Conservation (phyloP, 495 filamentous ascomycete species). For the Tuber umbilicatum region DNA sequence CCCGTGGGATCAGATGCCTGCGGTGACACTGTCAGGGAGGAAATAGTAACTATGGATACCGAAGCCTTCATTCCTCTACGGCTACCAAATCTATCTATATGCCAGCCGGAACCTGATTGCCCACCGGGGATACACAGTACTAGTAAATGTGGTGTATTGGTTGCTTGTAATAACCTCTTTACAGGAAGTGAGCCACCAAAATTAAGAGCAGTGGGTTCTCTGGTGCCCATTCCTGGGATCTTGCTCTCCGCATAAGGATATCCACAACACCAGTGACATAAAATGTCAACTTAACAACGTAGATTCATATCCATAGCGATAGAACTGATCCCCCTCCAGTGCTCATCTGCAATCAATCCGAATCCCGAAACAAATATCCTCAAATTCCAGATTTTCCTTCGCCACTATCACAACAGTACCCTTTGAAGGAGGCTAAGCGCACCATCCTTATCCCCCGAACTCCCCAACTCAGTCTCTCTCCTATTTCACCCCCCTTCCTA, state of each 20-base stretch:
- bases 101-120: conserved; percentile 73
- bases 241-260: conserved; percentile 61
- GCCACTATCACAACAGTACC: background rate
- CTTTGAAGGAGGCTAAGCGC: background rate
- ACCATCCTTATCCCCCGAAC: background rate
- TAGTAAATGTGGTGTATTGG: conserved; percentile 67
- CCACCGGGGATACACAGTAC: conserved; percentile 85
- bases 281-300: conserved; percentile 3
- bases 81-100: conserved; percentile 75
- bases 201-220: conserved; percentile 51
- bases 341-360: conserved; percentile 84
- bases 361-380: conserved; percentile 59
- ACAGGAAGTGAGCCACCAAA: conserved; percentile 56
- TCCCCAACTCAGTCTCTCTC: background rate
- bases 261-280: conserved; percentile 77
- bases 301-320: background rate
- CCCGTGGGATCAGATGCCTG: too few relatives aligned
- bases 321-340: conserved; percentile 65
- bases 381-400: background rate
- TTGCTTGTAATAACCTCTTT: background rate
- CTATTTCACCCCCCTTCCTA: background rate
- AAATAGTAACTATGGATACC: conserved; percentile 74
- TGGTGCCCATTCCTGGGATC: conserved; percentile 53
- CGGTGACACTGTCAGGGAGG: too few relatives aligned
- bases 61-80: conserved; percentile 74